Evolutionary conservation across 176 grass and related monocot species (phyloP).

Genomic region (Oryza punctata): DNA sequence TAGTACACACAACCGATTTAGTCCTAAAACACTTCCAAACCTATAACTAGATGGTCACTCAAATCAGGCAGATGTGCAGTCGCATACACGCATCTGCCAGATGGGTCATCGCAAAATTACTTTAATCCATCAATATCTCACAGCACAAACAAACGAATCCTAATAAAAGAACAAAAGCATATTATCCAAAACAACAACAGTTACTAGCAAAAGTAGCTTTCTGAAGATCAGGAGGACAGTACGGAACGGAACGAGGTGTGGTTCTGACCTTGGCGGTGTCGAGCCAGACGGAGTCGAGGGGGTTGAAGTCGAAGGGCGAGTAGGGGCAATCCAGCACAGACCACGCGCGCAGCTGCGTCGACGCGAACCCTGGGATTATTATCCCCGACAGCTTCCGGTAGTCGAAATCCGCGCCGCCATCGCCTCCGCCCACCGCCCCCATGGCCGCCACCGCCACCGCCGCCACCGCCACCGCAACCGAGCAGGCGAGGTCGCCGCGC

Average conservation of each 20-base stretch:
- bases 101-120: neutral
- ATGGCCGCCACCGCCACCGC: neutral
- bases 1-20: slow-evolving; percentile 8
- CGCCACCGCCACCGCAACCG: slow-evolving; percentile 13
- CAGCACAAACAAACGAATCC: neutral
- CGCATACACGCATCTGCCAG: neutral
- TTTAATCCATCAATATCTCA: neutral
- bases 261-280: slow-evolving; percentile 68
- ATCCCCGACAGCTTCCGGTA: slow-evolving; percentile 91
- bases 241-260: neutral
- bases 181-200: slow-evolving; percentile 10
- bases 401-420: slow-evolving; percentile 51
- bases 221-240: neutral
- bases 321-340: slow-evolving; percentile 97
- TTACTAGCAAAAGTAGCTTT: neutral
- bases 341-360: slow-evolving; percentile 96
- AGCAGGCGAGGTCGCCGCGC: slow-evolving; percentile 32
- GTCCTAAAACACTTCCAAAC: neutral
- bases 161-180: neutral
- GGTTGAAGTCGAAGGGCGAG: slow-evolving; percentile 96
- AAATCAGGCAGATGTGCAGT: neutral
- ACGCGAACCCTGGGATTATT: slow-evolving; percentile 94
- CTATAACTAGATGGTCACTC: neutral
- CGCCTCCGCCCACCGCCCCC: slow-evolving; percentile 25
- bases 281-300: slow-evolving; percentile 94